Evolutionary conservation across 2,329 filamentous ascomycete genomes (phyloP), one percentile per base, ranked within the genome.

Genomic region (Clarireedia sp.): DNA sequence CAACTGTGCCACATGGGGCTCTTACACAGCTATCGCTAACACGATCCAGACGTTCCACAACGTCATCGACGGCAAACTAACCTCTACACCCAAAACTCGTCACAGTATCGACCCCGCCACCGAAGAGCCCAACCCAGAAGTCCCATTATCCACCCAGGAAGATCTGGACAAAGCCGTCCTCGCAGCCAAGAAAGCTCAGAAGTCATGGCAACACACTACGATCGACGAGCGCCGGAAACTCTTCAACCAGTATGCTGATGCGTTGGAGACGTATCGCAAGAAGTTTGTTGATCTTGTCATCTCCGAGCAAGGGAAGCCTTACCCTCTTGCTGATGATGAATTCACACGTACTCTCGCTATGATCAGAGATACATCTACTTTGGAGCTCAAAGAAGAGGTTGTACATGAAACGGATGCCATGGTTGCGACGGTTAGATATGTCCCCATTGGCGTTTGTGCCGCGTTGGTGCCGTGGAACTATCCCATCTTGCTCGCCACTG

Each of bases 401-500:
- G 49, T 56, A 6, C 33, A 51, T 0, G 56, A 60, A 10, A 46
- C n/a, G 7, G 55, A 55, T 14, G 23, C 26, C 3, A 52, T 48
- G 41, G 76, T 29, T 60, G 79, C 48, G 67, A 79, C 48, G 24
- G 71, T 70, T 2, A 54, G 75, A 70, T 14, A 73, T 63, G 66
- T 68, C 17, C 77, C 78, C 0, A 69, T 79, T 48, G 78, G 78
- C 37, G 71, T 78, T 2, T 70, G 73, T 2, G 76, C 72, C 17
- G 80, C 75, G 57, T 82, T 83, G 60, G 76, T 78, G 16, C 80
- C 80, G 1, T 84, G 81, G 80, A 84, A 83, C 64, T 83, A 75
- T 59, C 75, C 75, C 1, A 55, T 77, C 17, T 71, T 75, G 56
- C 68, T 78, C 1, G 71, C 72, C 14, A 70, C 73, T 43, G 70